Conservation (phyloP, 768 basidiomycete genomes). For the Boletus fagicola region DNA sequence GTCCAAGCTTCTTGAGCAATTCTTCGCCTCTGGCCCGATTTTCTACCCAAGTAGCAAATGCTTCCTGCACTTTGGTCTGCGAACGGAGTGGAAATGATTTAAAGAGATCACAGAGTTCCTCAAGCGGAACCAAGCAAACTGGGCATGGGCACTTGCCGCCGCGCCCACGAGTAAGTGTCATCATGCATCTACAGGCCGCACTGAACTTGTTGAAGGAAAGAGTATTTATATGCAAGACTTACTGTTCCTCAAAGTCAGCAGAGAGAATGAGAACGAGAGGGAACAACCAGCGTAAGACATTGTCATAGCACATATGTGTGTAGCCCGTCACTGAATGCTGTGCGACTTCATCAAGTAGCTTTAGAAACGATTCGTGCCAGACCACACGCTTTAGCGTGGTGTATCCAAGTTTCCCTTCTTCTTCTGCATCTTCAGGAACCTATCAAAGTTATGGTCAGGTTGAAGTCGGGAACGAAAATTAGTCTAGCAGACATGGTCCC, state of each 20-base stretch:
- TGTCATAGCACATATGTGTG: slow-evolving; percentile 25
- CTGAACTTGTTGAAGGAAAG: too few relatives aligned
- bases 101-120: slow-evolving; percentile 24
- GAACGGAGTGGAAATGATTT: slow-evolving; percentile 18
- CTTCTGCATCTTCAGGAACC: slow-evolving; percentile 32
- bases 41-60: neutral
- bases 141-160: slow-evolving; percentile 36
- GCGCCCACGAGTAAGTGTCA: slow-evolving; percentile 37
- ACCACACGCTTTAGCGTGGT: slow-evolving; percentile 35
- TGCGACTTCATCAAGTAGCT: slow-evolving; percentile 32
- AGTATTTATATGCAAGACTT: neutral
- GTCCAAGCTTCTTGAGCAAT: slow-evolving; percentile 18
- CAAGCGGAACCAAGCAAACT: slow-evolving; percentile 35
- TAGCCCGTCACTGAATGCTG: slow-evolving; percentile 22
- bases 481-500: too few relatives aligned
- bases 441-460: slow-evolving; percentile 5
- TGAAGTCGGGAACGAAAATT: too few relatives aligned
- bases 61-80: slow-evolving; percentile 8
- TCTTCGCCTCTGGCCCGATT: slow-evolving; percentile 19
- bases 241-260: slow-evolving; percentile 49
- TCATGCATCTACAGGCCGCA: slow-evolving; percentile 31
- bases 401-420: slow-evolving; percentile 32
- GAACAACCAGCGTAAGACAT: slow-evolving; percentile 28
- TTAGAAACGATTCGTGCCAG: slow-evolving; percentile 38
- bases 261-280: slow-evolving; percentile 40